Base-by-base conservation (phyloP, 768 basidiomycete genomes). In the Lactifluus echinatus region DNA sequence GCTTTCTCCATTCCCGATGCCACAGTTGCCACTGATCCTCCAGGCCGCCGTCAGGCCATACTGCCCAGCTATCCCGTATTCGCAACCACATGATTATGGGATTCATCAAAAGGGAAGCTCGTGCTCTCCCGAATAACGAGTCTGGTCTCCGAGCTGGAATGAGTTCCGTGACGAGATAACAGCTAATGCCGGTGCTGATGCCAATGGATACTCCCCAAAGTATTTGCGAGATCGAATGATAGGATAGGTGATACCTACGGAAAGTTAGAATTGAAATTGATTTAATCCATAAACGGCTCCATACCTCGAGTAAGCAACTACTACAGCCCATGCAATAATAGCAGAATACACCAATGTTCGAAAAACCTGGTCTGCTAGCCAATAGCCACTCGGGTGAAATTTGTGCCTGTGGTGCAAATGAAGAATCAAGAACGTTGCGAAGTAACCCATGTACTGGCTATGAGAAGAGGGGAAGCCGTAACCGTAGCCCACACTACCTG, bases 401-500 rank as follows among this genome's bases (percentile, higher is more conserved):
- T 77, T 76, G 64, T 91, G 88, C 34, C 81, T 80, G 61, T 82
- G 83, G 61, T 78, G 79, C 48, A 92, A 66, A 70, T 93, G 90
- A 65, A 85, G 81, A 42, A 83, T 66, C 43, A 92, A 68, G 69
- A 92, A 93, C 0, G 87, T 75, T 5, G 84, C 76, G 62, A 93
- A 92, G 70, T 87, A 93, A 15, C 82, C 90, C 90, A 93, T 91
- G 68, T 85, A 90, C 69, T 93, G 90, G 69, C 87, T 89, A 66
- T 93, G 90, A 14, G 88, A 90, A 0, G 89, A 91, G 0, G 90
- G 90, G 64, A 92, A 92, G 7, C 89, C 90, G 66, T 90, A 92
- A 14, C 89, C 89, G 53, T 78, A 78, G 19, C 83, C 84, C 46
- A 81, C 68, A 54, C 75, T 76, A 42, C 75, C 85, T 85, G 64